Percentiles rank a stretch among this genome's conserved stretches.
Conservation (phyloP, 192 early-diverging fungal species). For the Umbelopsis sp. region DNA sequence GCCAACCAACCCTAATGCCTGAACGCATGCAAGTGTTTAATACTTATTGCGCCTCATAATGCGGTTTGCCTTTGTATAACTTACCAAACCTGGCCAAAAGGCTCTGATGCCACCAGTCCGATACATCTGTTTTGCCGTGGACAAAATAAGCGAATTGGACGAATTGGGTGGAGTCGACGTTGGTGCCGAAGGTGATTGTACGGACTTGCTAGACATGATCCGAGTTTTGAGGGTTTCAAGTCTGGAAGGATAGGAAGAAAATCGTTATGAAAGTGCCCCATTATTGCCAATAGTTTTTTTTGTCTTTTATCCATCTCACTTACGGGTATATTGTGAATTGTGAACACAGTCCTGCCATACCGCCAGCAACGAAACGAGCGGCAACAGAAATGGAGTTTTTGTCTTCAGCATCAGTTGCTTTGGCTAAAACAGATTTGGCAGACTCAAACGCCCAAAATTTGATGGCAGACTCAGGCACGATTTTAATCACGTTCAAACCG, state of each 20-base stretch:
- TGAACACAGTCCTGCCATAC: slow-evolving; percentile 68
- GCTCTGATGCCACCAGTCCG: slow-evolving; percentile 58
- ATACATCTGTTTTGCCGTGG: slow-evolving; percentile 64
- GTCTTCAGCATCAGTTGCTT: slow-evolving; percentile 41
- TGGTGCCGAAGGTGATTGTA: not conserved
- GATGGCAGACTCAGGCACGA: slow-evolving; percentile 75
- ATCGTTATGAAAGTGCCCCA: not conserved
- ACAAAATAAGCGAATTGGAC: slow-evolving; percentile 42
- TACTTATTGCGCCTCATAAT: slow-evolving; percentile 39
- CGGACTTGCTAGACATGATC: slow-evolving; percentile 66
- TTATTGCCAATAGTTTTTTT: too few species aligned
- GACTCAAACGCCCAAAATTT: slow-evolving; percentile 80
- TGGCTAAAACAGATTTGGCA: slow-evolving; percentile 50
- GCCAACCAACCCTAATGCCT: slow-evolving; percentile 53
- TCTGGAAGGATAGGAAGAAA: not conserved
- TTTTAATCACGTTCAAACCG: slow-evolving; percentile 77
- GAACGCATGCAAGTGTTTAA: slow-evolving; percentile 15
- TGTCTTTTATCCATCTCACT: too few species aligned
- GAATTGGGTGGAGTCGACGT: slow-evolving; percentile 14
- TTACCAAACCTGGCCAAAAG: slow-evolving; percentile 56
- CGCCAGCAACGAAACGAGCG: slow-evolving; percentile 71
- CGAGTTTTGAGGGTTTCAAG: slow-evolving; percentile 78
- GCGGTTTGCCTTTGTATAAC: not conserved
- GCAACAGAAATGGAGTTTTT: slow-evolving; percentile 47
- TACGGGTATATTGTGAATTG: slow-evolving; percentile 76